Evolutionary conservation across 2,329 filamentous ascomycete species (phyloP), one percentile per base, ranked within the genome.

Genomic region (Sordariomycetes sp.): DNA sequence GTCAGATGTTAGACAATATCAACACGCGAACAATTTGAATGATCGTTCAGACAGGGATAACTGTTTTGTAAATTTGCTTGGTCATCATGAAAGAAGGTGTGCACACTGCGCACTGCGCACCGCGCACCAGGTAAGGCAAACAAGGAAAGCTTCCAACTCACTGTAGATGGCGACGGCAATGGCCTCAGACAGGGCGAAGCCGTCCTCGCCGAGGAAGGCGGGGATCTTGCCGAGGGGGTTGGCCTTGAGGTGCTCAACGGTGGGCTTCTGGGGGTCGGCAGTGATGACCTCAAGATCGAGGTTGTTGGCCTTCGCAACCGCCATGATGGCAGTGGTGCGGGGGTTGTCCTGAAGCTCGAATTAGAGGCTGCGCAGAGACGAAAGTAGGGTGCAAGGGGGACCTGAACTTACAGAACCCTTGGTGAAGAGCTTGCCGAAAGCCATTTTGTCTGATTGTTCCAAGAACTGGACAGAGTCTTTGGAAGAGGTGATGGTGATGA

Each of bases 381-480:
- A 40, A 39, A 34, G 46, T 37, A 42, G 23, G 14, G 38, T n/a
- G 8, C 11, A 21, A 21, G 10, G n/a, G 21, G n/a, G 17, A 33
- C 6, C 20, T 16, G 25, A 36, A 40, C 63, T 51, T 80, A 94
- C 90, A 69, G 76, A 23, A 29, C 34, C 61, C 64, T 75, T 78
- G 61, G 82, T 84, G 79, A 92, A 96, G 58, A 98, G 79, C 75
- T 94, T 98, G 71, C 92, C 92, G 77, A 98, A 96, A 61, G 85
- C 75, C 83, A 94, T 93, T 64, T 75, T 86, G 70, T 61, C 55
- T 57, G 53, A 47, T 44, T 44, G 40, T 48, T 36, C 38, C 34
- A 35, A 45, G 39, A 41, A 24, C 30, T 23, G 44, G 48, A 39
- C 44, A 49, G 41, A 48, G 49, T 47, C 44, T 45, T 45, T 31